phyloP scores from a whole-genome alignment of 2,329 filamentous ascomycete genomes.

The Colletotrichum australisinense region DNA sequence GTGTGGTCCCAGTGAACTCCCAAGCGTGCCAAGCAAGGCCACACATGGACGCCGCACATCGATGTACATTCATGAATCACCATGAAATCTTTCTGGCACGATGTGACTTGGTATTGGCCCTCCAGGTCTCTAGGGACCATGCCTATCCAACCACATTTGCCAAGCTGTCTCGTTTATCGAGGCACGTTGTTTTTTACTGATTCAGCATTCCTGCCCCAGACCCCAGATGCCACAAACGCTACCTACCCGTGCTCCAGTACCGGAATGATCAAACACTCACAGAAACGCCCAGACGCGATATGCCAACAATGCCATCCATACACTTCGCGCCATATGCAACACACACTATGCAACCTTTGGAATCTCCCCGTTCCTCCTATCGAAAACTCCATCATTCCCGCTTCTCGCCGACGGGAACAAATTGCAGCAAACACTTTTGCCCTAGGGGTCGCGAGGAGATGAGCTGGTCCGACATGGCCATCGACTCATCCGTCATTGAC shows the following conservation, averaged over 20 bases:
- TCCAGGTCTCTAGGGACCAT: background rate
- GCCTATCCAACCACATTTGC: background rate
- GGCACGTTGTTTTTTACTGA: background rate
- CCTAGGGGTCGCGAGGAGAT: constrained; percentile 73
- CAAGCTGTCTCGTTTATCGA: background rate
- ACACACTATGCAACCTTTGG: background rate
- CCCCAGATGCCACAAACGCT: background rate
- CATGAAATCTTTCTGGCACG: background rate
- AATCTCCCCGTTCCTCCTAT: background rate
- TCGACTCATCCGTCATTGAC: constrained; percentile 64
- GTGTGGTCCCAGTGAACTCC: no score
- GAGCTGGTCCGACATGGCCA: constrained; percentile 75
- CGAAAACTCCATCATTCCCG: constrained; percentile 1
- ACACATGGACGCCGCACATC: background rate
- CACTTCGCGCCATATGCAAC: background rate
- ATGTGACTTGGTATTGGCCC: background rate
- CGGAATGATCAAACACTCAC: background rate
- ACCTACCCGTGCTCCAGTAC: background rate
- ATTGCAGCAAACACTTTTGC: constrained; percentile 67
- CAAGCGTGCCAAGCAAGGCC: background rate
- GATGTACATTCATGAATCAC: background rate
- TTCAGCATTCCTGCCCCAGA: background rate
- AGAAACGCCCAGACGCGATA: background rate
- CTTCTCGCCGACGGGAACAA: constrained; percentile 48
- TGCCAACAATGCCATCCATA: background rate